Evolutionary conservation across 257 asterid genomes (phyloP), one percentile per base, ranked within the genome.

Genomic region (Buddleja alternifolia): DNA sequence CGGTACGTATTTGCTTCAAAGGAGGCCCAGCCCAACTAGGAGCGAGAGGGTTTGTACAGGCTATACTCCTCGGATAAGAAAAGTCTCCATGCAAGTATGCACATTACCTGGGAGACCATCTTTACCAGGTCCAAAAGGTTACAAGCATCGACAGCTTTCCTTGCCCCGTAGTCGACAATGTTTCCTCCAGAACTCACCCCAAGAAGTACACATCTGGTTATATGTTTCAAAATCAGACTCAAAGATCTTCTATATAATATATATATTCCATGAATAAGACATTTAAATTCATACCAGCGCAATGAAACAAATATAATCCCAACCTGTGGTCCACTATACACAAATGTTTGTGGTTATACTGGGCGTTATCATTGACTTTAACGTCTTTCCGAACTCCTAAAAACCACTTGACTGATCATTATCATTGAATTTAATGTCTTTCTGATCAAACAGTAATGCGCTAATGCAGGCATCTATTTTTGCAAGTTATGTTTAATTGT

Each of bases 161-260:
- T 78, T 34, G 94, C 88, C 63, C 87, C 92, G 55, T 84, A 83
- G 63, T 89, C 85, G 6, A 95, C 94, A 56, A 92, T 85, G 69
- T 89, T 89, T 57, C 90, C 96, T 46, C 97, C 97, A 65, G 95
- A 92, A 72, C 96, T 89, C 71, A 89, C 97, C 21, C 97, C 97
- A 40, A 92, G 94, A 73, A 89, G 92, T 50, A 92, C 96, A 73
- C 95, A 92, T 73, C 97, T 92, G 93, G 36, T 48, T 39, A 63
- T 70, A 71, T 55, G 47, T 37, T 1, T 5, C 2, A 1, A 24
- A 57, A n/a, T 14, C 24, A 14, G 36, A 42, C 53, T 71, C 15
- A 61, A 54, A 50, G 14, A 69, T 29, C 17, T 56, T 12, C 63
- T 65, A 29, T 37, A 21, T 10, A 63, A 42, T 34, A 7, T n/a